phyloP scores from a whole-genome alignment of 2,329 filamentous ascomycete genomes.

The Aspergillus intermedius region DNA sequence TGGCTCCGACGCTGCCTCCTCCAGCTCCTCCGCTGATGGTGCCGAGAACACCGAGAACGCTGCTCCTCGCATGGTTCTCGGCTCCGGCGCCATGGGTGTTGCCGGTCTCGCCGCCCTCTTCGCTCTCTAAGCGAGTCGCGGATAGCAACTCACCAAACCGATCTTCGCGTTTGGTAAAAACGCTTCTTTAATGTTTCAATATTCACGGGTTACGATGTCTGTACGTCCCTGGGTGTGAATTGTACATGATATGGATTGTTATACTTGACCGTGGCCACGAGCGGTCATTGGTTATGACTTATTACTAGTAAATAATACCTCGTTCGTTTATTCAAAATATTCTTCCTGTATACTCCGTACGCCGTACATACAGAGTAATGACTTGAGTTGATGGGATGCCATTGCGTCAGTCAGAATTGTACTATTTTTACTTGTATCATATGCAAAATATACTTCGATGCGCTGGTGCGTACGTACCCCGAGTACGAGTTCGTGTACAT shows the following conservation, averaged over 20 bases:
- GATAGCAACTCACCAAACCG: too few relatives aligned
- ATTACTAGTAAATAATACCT: conserved; percentile 1
- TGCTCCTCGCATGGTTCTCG: conserved; percentile 24
- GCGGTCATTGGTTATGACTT: neutral
- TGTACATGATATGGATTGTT: conserved; percentile 11
- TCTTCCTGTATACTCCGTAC: too few relatives aligned
- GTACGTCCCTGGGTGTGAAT: conserved; percentile 7
- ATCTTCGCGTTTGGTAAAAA: neutral
- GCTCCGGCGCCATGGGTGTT: conserved; percentile 30
- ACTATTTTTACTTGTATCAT: too few relatives aligned
- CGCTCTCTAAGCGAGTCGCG: conserved; percentile 27
- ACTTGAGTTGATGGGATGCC: too few relatives aligned
- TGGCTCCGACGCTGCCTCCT: conserved; percentile 12
- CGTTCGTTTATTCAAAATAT: too few relatives aligned
- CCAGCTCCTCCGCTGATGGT: conserved; percentile 3
- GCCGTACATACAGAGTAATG: too few relatives aligned
- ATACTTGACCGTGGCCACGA: conserved; percentile 5
- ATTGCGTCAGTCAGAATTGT: too few relatives aligned
- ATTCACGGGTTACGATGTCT: conserved; percentile 11
- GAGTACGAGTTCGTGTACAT: too few relatives aligned
- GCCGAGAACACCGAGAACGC: conserved; percentile 7
- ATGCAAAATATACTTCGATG: too few relatives aligned
- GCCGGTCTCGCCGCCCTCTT: conserved; percentile 39
- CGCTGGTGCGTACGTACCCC: too few relatives aligned
- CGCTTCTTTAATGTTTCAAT: neutral